phyloP scores from a whole-genome alignment of 2,329 filamentous ascomycete species.

The Talaromyces sp. region DNA sequence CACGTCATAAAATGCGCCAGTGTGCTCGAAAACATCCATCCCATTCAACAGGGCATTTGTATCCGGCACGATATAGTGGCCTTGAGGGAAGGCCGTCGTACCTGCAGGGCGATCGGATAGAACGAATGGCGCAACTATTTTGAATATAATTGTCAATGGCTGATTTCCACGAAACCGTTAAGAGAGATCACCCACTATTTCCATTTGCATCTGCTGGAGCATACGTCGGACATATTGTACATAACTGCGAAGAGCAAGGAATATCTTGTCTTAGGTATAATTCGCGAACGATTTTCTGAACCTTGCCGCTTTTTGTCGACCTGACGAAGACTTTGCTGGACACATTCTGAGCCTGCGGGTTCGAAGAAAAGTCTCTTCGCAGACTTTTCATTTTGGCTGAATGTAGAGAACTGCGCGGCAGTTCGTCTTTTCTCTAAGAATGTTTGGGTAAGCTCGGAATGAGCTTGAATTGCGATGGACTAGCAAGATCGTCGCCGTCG shows the following conservation, averaged over 20 bases:
- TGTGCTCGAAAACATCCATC: constrained; percentile 96
- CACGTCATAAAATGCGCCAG: constrained; percentile 92
- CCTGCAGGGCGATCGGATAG: constrained; percentile 85
- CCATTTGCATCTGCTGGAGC: constrained; percentile 79
- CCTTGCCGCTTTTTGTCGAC: constrained; percentile 92
- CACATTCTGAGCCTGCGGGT: constrained; percentile 66
- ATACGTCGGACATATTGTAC: constrained; percentile 68
- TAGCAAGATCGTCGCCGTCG: neutral
- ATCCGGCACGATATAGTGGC: constrained; percentile 92
- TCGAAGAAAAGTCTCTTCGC: constrained; percentile 55
- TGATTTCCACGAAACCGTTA: neutral
- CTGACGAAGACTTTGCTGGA: constrained; percentile 95
- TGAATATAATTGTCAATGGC: constrained; percentile 13
- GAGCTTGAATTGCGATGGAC: neutral
- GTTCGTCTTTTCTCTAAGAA: neutral
- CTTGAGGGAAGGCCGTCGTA: constrained; percentile 76
- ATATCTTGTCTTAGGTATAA: constrained; percentile 95
- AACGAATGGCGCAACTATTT: constrained; percentile 72
- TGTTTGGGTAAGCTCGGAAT: too few species aligned
- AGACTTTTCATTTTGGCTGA: constrained; percentile 58
- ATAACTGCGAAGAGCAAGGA: constrained; percentile 90
- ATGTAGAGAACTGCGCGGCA: neutral
- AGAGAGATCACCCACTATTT: constrained; percentile 55
- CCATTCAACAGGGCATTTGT: constrained; percentile 93
- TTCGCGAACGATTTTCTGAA: constrained; percentile 97